Base-by-base conservation (phyloP, 495 filamentous ascomycete genomes). In the Penicilliopsis zonata region DNA sequence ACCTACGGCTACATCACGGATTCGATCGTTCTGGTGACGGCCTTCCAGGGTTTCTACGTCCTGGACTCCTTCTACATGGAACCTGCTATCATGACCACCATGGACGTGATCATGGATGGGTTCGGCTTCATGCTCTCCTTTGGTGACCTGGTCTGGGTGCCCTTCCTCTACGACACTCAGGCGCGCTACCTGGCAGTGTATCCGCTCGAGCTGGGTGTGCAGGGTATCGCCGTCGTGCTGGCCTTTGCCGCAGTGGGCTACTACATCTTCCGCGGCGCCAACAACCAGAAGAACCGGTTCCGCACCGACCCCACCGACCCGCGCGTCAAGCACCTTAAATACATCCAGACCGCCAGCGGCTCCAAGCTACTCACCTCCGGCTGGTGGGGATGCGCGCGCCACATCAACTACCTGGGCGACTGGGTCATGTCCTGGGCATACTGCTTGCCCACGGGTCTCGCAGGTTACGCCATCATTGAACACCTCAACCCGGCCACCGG, bases 361-460 rank as follows among this genome's bases (percentile, higher is more conserved):
- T 81, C 77, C 13, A 78, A 75, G 35, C 66, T 96, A 31, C 72
- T 98, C 47, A 74, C 72, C 2, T 81, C 82, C 4, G 90, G 90
- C 18, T 98, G 92, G 92, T 96, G 90, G 92, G 92, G 90, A 23
- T 60, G 69, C 13, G 80, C 86, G 9, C 70, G 92, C 12, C 92
- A 98, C 53, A 88, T 95, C 65, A 98, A 96, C 61, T 96, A 98
- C 52, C 56, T 93, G n/a, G 92, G 88, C 23, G 90, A 98, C 57
- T 96, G 88, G 88, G 58, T 87, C 33, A 84, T 93, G 76, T 71
- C 77, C 10, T 96, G 86, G 84, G 76, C 84, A 0, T 98, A 88
- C 56, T 82, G 77, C 37, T 64, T 98, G 13, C 90, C 92, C 0
- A 95, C 90, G 4, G 86, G 85, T 4, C 58, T 93, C 35, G 79